Evolutionary conservation across 805 yeast species (phyloP).

Genomic region (Monosporozyma yasuniensis): DNA sequence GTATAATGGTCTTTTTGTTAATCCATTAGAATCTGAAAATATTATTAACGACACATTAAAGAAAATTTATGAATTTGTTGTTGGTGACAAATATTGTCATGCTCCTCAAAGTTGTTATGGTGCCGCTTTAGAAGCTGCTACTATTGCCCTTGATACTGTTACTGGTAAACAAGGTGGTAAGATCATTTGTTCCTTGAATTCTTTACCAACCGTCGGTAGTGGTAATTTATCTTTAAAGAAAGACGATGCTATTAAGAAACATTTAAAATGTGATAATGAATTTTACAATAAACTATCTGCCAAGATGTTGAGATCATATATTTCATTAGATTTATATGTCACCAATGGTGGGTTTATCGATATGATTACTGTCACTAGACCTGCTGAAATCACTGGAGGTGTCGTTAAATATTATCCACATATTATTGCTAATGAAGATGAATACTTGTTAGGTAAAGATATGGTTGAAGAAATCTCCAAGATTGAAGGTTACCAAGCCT

Average conservation of each 20-base stretch:
- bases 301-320: slow-evolving; percentile 45
- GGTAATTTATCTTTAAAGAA: slow-evolving; percentile 47
- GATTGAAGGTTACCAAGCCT: slow-evolving; percentile 66
- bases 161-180: slow-evolving; percentile 69
- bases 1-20: slow-evolving; percentile 66
- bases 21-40: slow-evolving; percentile 55
- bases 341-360: slow-evolving; percentile 60
- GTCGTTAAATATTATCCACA: slow-evolving; percentile 51
- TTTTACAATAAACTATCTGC: slow-evolving; percentile 54
- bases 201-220: slow-evolving; percentile 74
- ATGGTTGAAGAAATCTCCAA: slow-evolving; percentile 43
- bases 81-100: slow-evolving; percentile 22
- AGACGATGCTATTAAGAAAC: slow-evolving; percentile 39
- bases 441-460: slow-evolving; percentile 52
- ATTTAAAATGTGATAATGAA: slow-evolving; percentile 50
- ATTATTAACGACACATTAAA: slow-evolving; percentile 62
- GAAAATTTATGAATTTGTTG: slow-evolving; percentile 33
- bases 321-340: slow-evolving; percentile 72
- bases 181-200: slow-evolving; percentile 55
- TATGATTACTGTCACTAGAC: slow-evolving; percentile 59
- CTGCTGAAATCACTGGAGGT: slow-evolving; percentile 68
- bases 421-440: slow-evolving; percentile 63
- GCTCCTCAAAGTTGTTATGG: slow-evolving; percentile 62
- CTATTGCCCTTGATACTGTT: slow-evolving; percentile 45
- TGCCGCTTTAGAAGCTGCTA: slow-evolving; percentile 64